These are phyloP conservation scores for Hypsizygus marmoreus DNA, from an alignment of 768 basidiomycete genomes.

Conservation along the genomic window DNA sequence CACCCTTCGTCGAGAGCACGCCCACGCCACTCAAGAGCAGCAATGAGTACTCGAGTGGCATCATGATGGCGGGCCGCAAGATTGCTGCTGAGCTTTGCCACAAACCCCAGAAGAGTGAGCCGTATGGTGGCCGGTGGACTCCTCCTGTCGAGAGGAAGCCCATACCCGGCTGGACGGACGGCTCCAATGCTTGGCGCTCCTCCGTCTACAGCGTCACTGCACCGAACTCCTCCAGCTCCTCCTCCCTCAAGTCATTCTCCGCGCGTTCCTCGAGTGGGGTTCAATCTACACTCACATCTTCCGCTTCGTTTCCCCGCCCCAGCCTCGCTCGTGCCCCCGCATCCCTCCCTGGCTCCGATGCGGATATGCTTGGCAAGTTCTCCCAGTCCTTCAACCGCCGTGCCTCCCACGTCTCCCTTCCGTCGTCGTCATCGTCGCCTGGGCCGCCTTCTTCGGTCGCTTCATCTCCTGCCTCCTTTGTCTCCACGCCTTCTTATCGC, in stretches of 20 bases:
- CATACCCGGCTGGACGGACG: slow-evolving; percentile 73
- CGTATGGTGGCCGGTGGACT: slow-evolving; percentile 30
- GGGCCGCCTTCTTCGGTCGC: slow-evolving; percentile 33
- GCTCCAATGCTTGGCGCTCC: slow-evolving; percentile 67
- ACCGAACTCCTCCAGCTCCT: slow-evolving; percentile 34
- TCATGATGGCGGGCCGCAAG: slow-evolving; percentile 70
- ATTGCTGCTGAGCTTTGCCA: slow-evolving; percentile 47
- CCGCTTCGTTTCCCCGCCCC: slow-evolving; percentile 16
- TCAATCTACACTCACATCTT: slow-evolving; percentile 46
- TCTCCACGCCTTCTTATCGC: slow-evolving; percentile 31
- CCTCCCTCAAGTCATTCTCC: slow-evolving; percentile 46
- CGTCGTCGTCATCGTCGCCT: slow-evolving; percentile 35
- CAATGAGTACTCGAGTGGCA: slow-evolving; percentile 53
- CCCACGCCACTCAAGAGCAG: slow-evolving; percentile 19
- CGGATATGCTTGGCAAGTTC: slow-evolving; percentile 56
- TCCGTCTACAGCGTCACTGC: slow-evolving; percentile 56
- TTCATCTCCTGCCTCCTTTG: slow-evolving; percentile 36
- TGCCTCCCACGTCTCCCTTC: slow-evolving; percentile 44
- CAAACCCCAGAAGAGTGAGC: slow-evolving; percentile 41
- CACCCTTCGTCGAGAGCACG: slow-evolving; percentile 39
- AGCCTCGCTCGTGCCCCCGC: slow-evolving; percentile 8
- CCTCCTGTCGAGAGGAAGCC: slow-evolving; percentile 34
- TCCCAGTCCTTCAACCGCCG: slow-evolving; percentile 58
- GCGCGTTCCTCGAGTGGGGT: slow-evolving; percentile 52
- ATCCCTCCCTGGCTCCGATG: slow-evolving; percentile 24